Base-by-base conservation (phyloP, 2,329 filamentous ascomycete genomes). In the Diaporthe vaccinii region DNA sequence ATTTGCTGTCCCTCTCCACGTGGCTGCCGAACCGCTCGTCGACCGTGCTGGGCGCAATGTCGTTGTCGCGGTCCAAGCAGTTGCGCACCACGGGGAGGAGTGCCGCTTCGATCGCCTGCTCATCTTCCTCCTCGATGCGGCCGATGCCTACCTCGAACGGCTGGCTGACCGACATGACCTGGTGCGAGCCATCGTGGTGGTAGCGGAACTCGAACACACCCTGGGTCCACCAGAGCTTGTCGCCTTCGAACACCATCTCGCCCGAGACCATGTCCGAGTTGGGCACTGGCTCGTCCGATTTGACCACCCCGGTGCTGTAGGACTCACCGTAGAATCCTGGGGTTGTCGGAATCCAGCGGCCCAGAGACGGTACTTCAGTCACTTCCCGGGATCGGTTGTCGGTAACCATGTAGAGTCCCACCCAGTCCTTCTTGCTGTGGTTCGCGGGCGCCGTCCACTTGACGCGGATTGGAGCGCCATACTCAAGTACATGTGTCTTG, bases 171-270 rank as follows among this genome's bases (percentile, higher is more conserved):
- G 95, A 92, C 94, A 99, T 97, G 81, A 98, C 96, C 78, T 94
- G 95, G 85, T 99, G 95, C 80, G 93, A 94, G 74, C 95, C 95
- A 79, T 95, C 93, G 84, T 99, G 97, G 84, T 99, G 97, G 85
- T 98, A 98, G 55, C 97, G 92, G 87, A 99, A 97, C 82, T 99
- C 97, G 81, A 98, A 99, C 4, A 97, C 94, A 73, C 97, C 97
- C 76, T 96, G 94, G 0, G 94, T 98, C 97, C 97, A 99, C 93
- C 95, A 99, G 3, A 98, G 89, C 85, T 98, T 98, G 85, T 98
- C 96, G 65, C 97, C 96, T 14, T 92, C 88, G 82, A 99, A 98
- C 17, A 95, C 84, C 81, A 98, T 93, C 82, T 98, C 95, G 58
- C 97, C 97, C 17, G 90, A 89, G 5, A 95, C 90, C 78, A 92